Conservation (phyloP, 805 yeast genomes). For the Wickerhamomyces strasburgensis region DNA sequence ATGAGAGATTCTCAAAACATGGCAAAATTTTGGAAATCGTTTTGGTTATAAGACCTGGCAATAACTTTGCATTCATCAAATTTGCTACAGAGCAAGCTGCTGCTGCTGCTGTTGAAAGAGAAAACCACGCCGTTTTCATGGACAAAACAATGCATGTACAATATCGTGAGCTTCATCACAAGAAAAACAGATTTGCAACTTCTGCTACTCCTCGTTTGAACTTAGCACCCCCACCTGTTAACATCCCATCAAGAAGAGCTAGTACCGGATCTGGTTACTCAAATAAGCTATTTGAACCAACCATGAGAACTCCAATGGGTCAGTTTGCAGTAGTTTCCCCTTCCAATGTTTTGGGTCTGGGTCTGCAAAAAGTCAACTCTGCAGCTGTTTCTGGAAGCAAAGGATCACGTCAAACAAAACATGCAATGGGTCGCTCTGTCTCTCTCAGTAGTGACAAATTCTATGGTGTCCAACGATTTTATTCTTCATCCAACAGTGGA, state of each 20-base stretch:
- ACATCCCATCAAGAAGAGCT: constrained; percentile 44
- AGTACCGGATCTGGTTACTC: constrained; percentile 26
- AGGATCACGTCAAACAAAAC: background rate
- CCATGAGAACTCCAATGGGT: constrained; percentile 14
- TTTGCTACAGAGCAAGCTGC: constrained; percentile 66
- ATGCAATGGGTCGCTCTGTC: constrained; percentile 14
- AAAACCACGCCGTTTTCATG: constrained; percentile 72
- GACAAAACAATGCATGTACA: constrained; percentile 81
- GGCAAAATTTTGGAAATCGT: constrained; percentile 59
- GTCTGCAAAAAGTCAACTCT: constrained; percentile 1
- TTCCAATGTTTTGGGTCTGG: constrained; percentile 4
- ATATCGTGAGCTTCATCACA: constrained; percentile 55
- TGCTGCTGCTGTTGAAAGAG: constrained; percentile 81
- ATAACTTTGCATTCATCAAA: constrained; percentile 68
- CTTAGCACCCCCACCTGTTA: constrained; percentile 81
- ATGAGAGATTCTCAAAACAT: constrained; percentile 57
- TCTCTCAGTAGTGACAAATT: constrained; percentile 17
- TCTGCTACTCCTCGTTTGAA: constrained; percentile 36
- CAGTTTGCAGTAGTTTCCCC: constrained; percentile 9
- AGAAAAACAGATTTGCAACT: constrained; percentile 17
- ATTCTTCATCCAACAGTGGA: background rate
- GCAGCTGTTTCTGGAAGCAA: background rate
- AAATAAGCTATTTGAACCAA: background rate
- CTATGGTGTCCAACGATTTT: background rate
- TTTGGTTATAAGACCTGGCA: constrained; percentile 46